Percentiles rank a stretch among this genome's conserved stretches.
phyloP scores from a whole-genome alignment of 768 basidiomycete species.

The Fibroporia radiculosa region DNA sequence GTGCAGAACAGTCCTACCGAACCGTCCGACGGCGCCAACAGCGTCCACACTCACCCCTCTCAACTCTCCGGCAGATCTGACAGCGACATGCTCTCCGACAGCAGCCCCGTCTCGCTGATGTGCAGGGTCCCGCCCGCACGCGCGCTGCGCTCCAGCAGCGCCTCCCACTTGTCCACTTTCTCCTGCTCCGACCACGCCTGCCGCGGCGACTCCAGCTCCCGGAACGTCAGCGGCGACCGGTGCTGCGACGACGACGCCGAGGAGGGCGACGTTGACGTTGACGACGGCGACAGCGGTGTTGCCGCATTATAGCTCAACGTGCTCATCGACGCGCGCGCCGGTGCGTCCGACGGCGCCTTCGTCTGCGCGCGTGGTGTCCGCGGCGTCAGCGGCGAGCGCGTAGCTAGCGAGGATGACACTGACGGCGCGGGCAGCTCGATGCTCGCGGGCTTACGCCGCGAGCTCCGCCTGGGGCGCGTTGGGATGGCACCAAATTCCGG shows the following conservation, averaged over 20 bases:
- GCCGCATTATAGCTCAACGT: conserved; percentile 24
- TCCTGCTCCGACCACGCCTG: conserved; percentile 53
- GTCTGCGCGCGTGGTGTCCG: conserved; percentile 11
- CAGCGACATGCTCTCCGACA: conserved; percentile 29
- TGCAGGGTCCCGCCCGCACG: conserved; percentile 70
- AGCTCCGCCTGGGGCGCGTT: conserved; percentile 21
- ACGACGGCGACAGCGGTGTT: conserved; percentile 10
- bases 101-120: conserved; percentile 35
- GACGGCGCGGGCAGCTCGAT: conserved; percentile 7
- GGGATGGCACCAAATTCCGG: conserved; percentile 7
- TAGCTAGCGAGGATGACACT: neutral
- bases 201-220: conserved; percentile 33
- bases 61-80: neutral
- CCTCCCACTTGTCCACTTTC: conserved; percentile 67
- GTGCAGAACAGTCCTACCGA: too few species aligned
- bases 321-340: conserved; percentile 10
- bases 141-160: conserved; percentile 56
- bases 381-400: conserved; percentile 12
- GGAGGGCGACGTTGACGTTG: conserved; percentile 21
- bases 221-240: conserved; percentile 36
- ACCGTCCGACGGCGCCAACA: too few species aligned
- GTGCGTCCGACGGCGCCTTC: conserved; percentile 2
- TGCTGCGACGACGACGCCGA: conserved; percentile 9
- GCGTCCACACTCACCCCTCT: too few species aligned
- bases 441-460: conserved; percentile 12